These are phyloP conservation scores for Yarrowia sp. DNA, from an alignment of 805 yeast genomes.

Conservation along the genomic window DNA sequence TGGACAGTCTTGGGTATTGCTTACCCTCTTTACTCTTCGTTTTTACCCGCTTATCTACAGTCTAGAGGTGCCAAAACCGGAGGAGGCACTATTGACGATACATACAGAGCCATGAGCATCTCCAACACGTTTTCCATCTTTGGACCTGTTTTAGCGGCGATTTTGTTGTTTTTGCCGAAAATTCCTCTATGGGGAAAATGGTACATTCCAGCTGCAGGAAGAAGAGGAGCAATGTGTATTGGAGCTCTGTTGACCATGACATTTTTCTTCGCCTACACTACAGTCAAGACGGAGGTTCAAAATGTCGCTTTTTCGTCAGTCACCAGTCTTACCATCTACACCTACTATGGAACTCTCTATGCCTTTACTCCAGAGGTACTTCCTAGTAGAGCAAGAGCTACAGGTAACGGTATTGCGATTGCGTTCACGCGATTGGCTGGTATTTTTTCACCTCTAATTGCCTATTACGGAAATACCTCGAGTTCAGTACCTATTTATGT, in stretches of 20 bases:
- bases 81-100: slow-evolving; percentile 32
- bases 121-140: slow-evolving; percentile 49
- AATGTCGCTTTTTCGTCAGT: slow-evolving; percentile 52
- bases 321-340: slow-evolving; percentile 49
- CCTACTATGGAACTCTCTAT: slow-evolving; percentile 58
- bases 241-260: slow-evolving; percentile 58
- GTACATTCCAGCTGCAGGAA: slow-evolving; percentile 39
- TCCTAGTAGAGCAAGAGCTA: slow-evolving; percentile 53
- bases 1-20: slow-evolving; percentile 61
- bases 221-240: slow-evolving; percentile 55
- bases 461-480: slow-evolving; percentile 48
- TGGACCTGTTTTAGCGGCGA: slow-evolving; percentile 44
- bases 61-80: slow-evolving; percentile 46
- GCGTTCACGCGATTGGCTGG: slow-evolving; percentile 50
- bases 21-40: slow-evolving; percentile 44
- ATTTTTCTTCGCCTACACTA: slow-evolving; percentile 60
- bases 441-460: slow-evolving; percentile 51
- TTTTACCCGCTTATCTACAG: slow-evolving; percentile 39
- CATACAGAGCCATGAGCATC: slow-evolving; percentile 40
- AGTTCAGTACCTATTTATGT: slow-evolving; percentile 48
- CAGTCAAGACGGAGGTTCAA: slow-evolving; percentile 54
- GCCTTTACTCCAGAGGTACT: slow-evolving; percentile 68
- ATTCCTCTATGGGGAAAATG: slow-evolving; percentile 30
- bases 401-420: slow-evolving; percentile 62
- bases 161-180: slow-evolving; percentile 3